Percentiles rank a stretch among this genome's conserved stretches.
Evolutionary conservation across 2,329 filamentous ascomycete genomes (phyloP).

Genomic region (Rhynchosporium agropyri): DNA sequence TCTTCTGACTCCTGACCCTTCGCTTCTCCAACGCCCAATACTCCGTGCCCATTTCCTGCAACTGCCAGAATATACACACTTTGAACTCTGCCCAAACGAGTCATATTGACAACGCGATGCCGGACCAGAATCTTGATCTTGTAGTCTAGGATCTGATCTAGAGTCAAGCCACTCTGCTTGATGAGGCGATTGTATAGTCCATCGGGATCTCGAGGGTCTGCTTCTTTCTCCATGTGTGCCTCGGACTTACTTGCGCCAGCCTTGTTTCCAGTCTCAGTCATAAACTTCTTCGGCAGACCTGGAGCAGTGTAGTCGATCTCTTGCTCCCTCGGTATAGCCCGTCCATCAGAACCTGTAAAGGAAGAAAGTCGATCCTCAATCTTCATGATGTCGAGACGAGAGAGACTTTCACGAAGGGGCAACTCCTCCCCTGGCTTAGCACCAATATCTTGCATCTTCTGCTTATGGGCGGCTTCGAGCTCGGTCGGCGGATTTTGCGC

Average conservation of each 20-base stretch:
- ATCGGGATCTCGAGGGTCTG: constrained; percentile 41
- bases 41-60: constrained; percentile 83
- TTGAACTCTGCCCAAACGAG: constrained; percentile 89
- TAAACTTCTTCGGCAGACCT: constrained; percentile 34
- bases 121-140: constrained; percentile 72
- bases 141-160: constrained; percentile 57
- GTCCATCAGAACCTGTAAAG: constrained; percentile 34
- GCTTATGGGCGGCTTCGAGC: background rate
- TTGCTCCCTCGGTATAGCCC: constrained; percentile 27
- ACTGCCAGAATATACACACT: constrained; percentile 76
- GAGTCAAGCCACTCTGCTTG: constrained; percentile 56
- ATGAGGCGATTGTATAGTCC: constrained; percentile 43
- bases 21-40: constrained; percentile 85
- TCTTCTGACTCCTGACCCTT: constrained; percentile 77
- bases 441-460: background rate
- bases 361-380: constrained; percentile 31
- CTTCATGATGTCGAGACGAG: constrained; percentile 33
- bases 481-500: constrained; percentile 7
- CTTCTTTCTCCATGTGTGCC: constrained; percentile 26
- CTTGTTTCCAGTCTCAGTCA: constrained; percentile 20
- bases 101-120: constrained; percentile 86
- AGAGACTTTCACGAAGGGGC: constrained; percentile 10
- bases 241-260: constrained; percentile 19
- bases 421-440: constrained; percentile 5
- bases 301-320: constrained; percentile 32